Percentiles rank a stretch among this genome's conserved stretches.
Conservation (phyloP, 768 basidiomycete genomes). For the Tulasnella sp. region DNA sequence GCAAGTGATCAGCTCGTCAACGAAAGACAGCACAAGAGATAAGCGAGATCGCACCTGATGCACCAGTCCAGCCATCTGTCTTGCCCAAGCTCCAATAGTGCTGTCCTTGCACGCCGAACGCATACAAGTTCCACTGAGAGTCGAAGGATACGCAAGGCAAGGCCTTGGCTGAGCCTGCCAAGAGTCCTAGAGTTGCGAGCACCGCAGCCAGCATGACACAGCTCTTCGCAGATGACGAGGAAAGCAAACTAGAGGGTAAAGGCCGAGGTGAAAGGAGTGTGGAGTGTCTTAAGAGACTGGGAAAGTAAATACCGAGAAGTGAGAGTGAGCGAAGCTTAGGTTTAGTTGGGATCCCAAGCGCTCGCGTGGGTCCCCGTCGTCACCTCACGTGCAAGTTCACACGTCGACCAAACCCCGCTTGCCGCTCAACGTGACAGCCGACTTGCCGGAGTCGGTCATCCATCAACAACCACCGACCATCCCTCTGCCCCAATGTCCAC, state of each 20-base stretch:
- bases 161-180: constrained; percentile 18
- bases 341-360: neutral
- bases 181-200: neutral
- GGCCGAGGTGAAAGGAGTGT: neutral
- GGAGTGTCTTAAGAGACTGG: neutral
- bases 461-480: neutral
- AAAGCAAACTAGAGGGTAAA: neutral
- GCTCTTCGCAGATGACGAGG: too few relatives aligned
- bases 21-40: neutral
- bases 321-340: neutral
- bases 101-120: constrained; percentile 71
- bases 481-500: neutral
- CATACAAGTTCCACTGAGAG: constrained; percentile 67
- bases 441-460: neutral
- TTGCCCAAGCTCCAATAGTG: constrained; percentile 68
- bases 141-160: constrained; percentile 71
- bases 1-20: neutral
- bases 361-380: neutral
- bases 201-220: neutral
- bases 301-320: neutral
- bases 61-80: constrained; percentile 49
- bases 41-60: constrained; percentile 23
- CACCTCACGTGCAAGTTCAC: neutral
- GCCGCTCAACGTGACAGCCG: neutral
- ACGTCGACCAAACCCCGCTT: neutral